These are phyloP conservation scores for Fraxinus greggii DNA, from an alignment of 305 asterid species.

Conservation along the genomic window DNA sequence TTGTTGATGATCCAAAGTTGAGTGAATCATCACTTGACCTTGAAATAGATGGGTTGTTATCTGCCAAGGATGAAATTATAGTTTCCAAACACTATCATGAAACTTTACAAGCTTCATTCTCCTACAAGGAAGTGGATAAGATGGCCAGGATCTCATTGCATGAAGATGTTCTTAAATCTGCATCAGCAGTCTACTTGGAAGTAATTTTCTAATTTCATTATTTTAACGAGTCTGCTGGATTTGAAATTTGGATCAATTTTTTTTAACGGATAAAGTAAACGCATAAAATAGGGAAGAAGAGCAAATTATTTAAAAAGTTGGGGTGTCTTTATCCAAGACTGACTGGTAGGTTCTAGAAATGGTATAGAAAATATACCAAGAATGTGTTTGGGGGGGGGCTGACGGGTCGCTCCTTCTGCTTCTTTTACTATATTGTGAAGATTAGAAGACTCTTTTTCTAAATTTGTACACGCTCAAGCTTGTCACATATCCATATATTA, in stretches of 20 bases:
- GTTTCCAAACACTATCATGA: slow-evolving; percentile 31
- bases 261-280: not conserved
- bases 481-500: not conserved
- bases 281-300: not conserved
- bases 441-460: not conserved
- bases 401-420: not conserved
- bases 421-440: not conserved
- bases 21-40: slow-evolving; percentile 58
- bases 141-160: slow-evolving; percentile 73
- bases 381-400: not conserved
- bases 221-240: not conserved
- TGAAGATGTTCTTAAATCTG: slow-evolving; percentile 70
- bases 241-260: not conserved
- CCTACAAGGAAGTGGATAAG: slow-evolving; percentile 51
- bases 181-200: slow-evolving; percentile 65
- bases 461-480: not conserved
- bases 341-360: not conserved
- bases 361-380: not conserved
- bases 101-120: slow-evolving; percentile 31
- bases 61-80: slow-evolving; percentile 35
- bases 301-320: not conserved
- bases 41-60: slow-evolving; percentile 65
- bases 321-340: not conserved
- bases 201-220: slow-evolving; percentile 39
- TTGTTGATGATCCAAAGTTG: slow-evolving; percentile 63